Base-by-base conservation (phyloP, 176 grass and related monocot species). In the Raddia guianensis region DNA sequence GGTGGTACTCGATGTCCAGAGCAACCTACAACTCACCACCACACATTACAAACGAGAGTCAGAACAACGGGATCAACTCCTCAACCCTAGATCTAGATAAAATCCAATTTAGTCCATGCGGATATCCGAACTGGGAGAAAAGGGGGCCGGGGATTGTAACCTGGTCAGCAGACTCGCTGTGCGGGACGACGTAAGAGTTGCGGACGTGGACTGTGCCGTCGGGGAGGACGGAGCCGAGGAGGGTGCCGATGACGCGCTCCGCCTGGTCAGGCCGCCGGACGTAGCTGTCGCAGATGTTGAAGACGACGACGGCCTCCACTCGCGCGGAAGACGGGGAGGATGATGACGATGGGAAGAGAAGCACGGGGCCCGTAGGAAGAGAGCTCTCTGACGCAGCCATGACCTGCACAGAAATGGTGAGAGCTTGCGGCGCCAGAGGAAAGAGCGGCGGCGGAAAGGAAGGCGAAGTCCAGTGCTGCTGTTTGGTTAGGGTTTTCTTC, bases 121-220 rank as follows among this genome's bases (percentile, higher is more conserved):
- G 44, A 63, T 14, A 50, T 37, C 34, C 11, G 11, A 8, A 27
- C 54, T 16, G 7, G 33, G n/a, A 27, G 62, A 5, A n/a, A 52
- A 27, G 12, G 35, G 63, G n/a, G n/a, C 20, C 13, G 18, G 13
- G 47, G 8, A 7, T 12, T 7, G 0, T 1, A 2, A 98, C 95
- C 96, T 98, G 96, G 52, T 98, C 96, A 67, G 90, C 84, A 63
- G 96, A 95, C 69, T 99, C 92, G 86, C 84, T 93, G 88, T 95
- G 96, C 3, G 96, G 96, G 33, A 95, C 92, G 47, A 88, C 96
- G 57, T 95, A 99, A 13, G 88, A 91, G 84, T 99, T 99, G 84
- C 90, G 93, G 74, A 98, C 93, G 70, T 94, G 89, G 55, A 94
- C 86, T 75, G 90, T 89, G 88, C 96, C 96, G 16, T 95, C 86